Base-by-base conservation (phyloP, 2,329 filamentous ascomycete species). In the Boeremia exigua region DNA sequence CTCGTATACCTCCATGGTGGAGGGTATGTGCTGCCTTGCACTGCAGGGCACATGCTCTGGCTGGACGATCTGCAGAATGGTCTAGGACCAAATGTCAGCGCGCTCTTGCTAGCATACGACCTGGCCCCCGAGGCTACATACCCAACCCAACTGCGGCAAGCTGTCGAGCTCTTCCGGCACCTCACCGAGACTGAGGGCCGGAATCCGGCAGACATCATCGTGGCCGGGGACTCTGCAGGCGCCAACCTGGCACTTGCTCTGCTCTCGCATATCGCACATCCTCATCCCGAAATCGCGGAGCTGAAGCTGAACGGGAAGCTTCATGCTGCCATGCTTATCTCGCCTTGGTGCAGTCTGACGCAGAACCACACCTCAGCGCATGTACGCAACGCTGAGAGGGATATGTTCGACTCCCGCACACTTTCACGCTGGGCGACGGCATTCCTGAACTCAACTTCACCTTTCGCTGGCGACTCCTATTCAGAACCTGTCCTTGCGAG, bases 51-150 rank as follows among this genome's bases (percentile, higher is more conserved):
- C 65, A 74, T 84, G 49, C 69, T 78, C 15, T 85, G 81, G 75
- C 75, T 82, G 44, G 64, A 69, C 17, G 75, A 79, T 14, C 69
- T 84, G 29, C 70, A 79, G 46, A 70, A 76, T 33, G 70, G 76
- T n/a, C 68, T 82, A 17, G 79, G 78, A 37, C 78, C 82, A 47
- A 74, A 77, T 29, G 71, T 84, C 28, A 77, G 82, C 15, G 71
- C 82, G 43, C 78, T 87, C 44, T 70, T 84, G 23, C 76, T 86
- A n/a, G 80, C 81, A 34, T 88, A 88, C 70, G 82, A 81, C 25
- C 79, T 87, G n/a, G 79, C 84, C 0, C 80, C 80, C 3, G 70
- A 78, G 33, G 64, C 62, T 14, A 66, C 69, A 36, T 84, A 83
- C 62, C 82, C 82, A 1, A 72, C 74, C 6, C 80, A 83, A 59